Evolutionary conservation across 148 eudicot species (phyloP).

Genomic region (Vaccinium macrocarpon): DNA sequence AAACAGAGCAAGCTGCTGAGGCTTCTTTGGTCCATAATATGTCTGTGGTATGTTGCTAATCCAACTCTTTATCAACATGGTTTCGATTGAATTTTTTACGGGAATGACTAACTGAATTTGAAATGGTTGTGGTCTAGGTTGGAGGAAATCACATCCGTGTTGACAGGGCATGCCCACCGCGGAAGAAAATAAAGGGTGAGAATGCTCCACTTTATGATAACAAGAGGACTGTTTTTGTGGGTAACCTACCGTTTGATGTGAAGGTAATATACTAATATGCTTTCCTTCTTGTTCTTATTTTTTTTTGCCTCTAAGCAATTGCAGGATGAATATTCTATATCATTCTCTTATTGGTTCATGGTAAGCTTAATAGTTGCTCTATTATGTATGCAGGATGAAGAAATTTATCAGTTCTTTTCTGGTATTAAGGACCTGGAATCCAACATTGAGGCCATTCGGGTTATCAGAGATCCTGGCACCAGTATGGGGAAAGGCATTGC

Average conservation of each 20-base stretch:
- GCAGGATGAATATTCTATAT: not conserved
- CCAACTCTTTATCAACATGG: not conserved
- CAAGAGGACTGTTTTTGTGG: constrained; percentile 87
- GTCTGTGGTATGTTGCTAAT: constrained; percentile 69
- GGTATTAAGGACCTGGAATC: constrained; percentile 62
- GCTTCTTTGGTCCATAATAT: constrained; percentile 90
- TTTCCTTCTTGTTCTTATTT: not conserved
- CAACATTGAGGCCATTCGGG: constrained; percentile 82
- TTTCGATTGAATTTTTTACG: not conserved
- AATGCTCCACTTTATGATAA: constrained; percentile 59
- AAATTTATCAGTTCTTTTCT: constrained; percentile 66
- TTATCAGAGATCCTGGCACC: constrained; percentile 76
- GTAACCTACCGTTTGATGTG: constrained; percentile 96
- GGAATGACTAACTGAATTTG: not conserved
- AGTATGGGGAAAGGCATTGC: constrained; percentile 95
- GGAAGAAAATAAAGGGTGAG: constrained; percentile 93
- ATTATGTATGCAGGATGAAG: constrained; percentile 66
- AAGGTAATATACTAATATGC: constrained; percentile 54
- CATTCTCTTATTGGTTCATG: not conserved
- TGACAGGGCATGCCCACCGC: constrained; percentile 98
- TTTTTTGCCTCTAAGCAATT: not conserved
- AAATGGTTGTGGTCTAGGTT: constrained; percentile 44
- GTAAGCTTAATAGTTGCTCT: constrained; percentile 9
- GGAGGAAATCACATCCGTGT: constrained; percentile 92
- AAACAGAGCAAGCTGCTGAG: constrained; percentile 73